Conservation (phyloP, 192 early-diverging fungal genomes). For the Jimgerdemannia lactiflua region DNA sequence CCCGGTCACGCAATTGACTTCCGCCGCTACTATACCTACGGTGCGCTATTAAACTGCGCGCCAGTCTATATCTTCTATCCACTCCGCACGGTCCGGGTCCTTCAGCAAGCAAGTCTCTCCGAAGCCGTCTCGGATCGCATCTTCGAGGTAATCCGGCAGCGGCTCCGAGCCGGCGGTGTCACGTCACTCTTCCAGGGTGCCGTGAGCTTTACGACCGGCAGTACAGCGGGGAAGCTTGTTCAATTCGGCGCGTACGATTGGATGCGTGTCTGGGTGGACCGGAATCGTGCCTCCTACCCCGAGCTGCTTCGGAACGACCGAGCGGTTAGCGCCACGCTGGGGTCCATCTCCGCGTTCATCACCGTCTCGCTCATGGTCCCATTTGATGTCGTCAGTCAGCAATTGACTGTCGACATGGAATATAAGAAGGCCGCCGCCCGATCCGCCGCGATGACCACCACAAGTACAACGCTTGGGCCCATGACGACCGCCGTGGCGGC, state of each 20-base stretch:
- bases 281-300: conserved; percentile 17
- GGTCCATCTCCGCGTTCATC: conserved; percentile 32
- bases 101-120: conserved; percentile 29
- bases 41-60: conserved; percentile 34
- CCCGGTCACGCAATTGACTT: conserved; percentile 24
- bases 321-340: conserved; percentile 19
- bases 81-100: conserved; percentile 31
- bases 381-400: conserved; percentile 31
- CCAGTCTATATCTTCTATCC: conserved; percentile 37
- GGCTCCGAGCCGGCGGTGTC: conserved; percentile 29
- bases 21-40: conserved; percentile 31
- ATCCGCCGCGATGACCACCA: background rate
- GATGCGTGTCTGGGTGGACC: conserved; percentile 18
- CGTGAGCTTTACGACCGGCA: conserved; percentile 27
- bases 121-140: conserved; percentile 36
- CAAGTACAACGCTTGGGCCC: background rate
- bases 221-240: conserved; percentile 29
- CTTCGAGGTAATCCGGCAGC: conserved; percentile 30
- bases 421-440: conserved; percentile 1
- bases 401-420: conserved; percentile 6
- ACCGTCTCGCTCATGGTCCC: conserved; percentile 33
- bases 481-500: background rate
- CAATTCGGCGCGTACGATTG: conserved; percentile 39
- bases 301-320: conserved; percentile 17
- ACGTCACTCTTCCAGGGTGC: conserved; percentile 31